These are phyloP conservation scores for Termitomyces sp. DNA, from an alignment of 768 basidiomycete genomes.

Conservation along the genomic window DNA sequence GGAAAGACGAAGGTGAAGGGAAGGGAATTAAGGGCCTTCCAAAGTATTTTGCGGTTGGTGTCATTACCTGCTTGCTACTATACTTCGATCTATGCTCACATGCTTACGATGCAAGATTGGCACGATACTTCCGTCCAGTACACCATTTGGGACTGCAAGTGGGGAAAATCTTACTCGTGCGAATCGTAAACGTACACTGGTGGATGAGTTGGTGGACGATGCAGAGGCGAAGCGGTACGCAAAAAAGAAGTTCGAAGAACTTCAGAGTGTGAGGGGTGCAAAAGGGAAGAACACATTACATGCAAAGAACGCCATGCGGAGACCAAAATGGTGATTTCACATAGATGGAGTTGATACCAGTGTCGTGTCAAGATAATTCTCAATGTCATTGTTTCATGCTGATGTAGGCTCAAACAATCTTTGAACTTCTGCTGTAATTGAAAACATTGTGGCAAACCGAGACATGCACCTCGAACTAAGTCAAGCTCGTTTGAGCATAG, in stretches of 20 bases:
- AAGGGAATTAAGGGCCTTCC: slow-evolving; percentile 81
- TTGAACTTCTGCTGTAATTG: not conserved
- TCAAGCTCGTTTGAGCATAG: not conserved
- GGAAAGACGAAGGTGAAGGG: slow-evolving; percentile 81
- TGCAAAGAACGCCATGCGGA: slow-evolving; percentile 55
- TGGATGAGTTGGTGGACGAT: slow-evolving; percentile 88
- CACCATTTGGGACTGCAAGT: slow-evolving; percentile 67
- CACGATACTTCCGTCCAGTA: slow-evolving; percentile 61
- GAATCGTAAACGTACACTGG: slow-evolving; percentile 72
- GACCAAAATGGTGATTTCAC: slow-evolving; percentile 58
- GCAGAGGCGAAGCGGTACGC: slow-evolving; percentile 82
- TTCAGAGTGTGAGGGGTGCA: slow-evolving; percentile 62
- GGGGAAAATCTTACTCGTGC: slow-evolving; percentile 67
- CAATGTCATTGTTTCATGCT: not conserved
- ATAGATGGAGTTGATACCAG: not conserved
- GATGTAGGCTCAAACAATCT: not conserved
- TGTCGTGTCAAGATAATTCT: not conserved
- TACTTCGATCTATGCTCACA: not conserved
- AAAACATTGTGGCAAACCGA: not conserved
- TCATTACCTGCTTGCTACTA: slow-evolving; percentile 3
- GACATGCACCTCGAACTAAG: not conserved
- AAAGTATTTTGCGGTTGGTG: slow-evolving; percentile 82
- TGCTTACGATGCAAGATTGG: slow-evolving; percentile 52
- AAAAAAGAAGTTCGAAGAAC: slow-evolving; percentile 85
- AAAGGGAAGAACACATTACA: slow-evolving; percentile 67